These are phyloP conservation scores for Neonectria magnoliae DNA, from an alignment of 2,329 filamentous ascomycete species.

Conservation along the genomic window DNA sequence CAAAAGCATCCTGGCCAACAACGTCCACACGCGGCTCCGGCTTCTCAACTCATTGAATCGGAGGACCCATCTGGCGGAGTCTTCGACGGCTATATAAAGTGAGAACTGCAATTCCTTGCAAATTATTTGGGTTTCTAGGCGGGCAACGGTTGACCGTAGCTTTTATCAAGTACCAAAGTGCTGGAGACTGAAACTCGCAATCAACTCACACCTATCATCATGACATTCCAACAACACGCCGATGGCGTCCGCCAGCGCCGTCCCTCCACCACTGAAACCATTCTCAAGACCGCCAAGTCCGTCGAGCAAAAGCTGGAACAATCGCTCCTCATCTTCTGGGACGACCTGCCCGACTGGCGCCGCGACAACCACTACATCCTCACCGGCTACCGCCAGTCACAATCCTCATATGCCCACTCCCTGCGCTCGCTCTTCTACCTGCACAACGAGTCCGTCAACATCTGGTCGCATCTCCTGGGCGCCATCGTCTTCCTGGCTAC, in stretches of 20 bases:
- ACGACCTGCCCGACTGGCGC: slow-evolving; percentile 67
- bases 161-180: background rate
- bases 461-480: slow-evolving; percentile 73
- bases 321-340: slow-evolving; percentile 62
- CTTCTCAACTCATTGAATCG: slow-evolving; percentile 17
- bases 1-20: slow-evolving; percentile 40
- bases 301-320: slow-evolving; percentile 53
- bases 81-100: background rate
- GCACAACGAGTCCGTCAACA: slow-evolving; percentile 72
- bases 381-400: slow-evolving; percentile 63
- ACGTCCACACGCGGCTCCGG: slow-evolving; percentile 31
- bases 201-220: slow-evolving; percentile 20
- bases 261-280: slow-evolving; percentile 42
- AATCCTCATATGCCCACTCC: slow-evolving; percentile 58
- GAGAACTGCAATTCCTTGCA: background rate
- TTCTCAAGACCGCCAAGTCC: slow-evolving; percentile 37
- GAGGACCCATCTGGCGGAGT: slow-evolving; percentile 6
- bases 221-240: slow-evolving; percentile 19
- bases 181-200: background rate
- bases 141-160: background rate
- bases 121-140: background rate
- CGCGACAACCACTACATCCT: slow-evolving; percentile 68
- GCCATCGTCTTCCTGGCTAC: slow-evolving; percentile 65
- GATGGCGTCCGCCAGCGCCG: slow-evolving; percentile 42
- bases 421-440: slow-evolving; percentile 61